A percentile compares a stretch with the other conserved stretches of the same genome.
Conservation (phyloP, 371 early-diverging fungal species). For the Blakeslea trispora region DNA sequence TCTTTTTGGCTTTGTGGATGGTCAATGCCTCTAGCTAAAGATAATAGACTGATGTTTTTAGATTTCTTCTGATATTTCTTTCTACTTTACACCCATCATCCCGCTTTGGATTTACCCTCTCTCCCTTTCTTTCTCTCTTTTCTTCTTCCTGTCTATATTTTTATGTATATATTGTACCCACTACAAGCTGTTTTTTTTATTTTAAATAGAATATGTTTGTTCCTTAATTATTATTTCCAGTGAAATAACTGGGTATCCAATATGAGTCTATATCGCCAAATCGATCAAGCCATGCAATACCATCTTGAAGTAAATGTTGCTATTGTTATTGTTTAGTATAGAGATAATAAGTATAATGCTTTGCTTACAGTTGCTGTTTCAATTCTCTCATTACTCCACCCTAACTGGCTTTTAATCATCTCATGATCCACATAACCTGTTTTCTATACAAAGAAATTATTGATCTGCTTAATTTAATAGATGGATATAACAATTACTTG, state of each 20-base stretch:
- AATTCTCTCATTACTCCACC: slow-evolving; percentile 66
- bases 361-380: slow-evolving; percentile 40
- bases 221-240: slow-evolving; percentile 1
- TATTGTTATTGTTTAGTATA: slow-evolving; percentile 14
- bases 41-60: no score
- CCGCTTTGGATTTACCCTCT: no score
- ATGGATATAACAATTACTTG: no score
- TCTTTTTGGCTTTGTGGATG: slow-evolving; percentile 47
- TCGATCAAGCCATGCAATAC: slow-evolving; percentile 83
- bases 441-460: slow-evolving; percentile 44
- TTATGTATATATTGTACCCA: slow-evolving; percentile 7
- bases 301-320: slow-evolving; percentile 77
- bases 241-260: slow-evolving; percentile 81
- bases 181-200: background rate
- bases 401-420: slow-evolving; percentile 51
- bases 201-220: no score
- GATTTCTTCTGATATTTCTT: no score
- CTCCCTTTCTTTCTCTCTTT: background rate
- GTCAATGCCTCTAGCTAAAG: slow-evolving; percentile 24
- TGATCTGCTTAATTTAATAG: no score
- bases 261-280: slow-evolving; percentile 63
- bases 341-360: no score
- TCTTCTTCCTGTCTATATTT: background rate
- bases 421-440: slow-evolving; percentile 64
- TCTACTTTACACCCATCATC: no score